Conservation (phyloP, 2,329 filamentous ascomycete species). For the Rhynchosporium agropyri region DNA sequence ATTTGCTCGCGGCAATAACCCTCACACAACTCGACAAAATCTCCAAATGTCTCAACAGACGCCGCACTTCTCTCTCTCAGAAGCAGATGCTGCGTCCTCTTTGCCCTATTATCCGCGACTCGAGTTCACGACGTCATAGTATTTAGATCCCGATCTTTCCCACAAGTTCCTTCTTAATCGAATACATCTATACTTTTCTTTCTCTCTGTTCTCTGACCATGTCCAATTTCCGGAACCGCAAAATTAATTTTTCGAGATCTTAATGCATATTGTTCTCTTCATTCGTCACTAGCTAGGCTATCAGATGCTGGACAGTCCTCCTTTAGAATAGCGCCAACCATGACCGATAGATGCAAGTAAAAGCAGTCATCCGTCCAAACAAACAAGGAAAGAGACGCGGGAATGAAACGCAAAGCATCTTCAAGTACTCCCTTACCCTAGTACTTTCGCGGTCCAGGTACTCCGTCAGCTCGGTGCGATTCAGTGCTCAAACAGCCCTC, state of each 20-base stretch:
- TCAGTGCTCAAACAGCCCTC: conserved; percentile 29
- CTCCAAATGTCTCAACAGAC: too few species aligned
- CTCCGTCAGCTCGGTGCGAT: background rate
- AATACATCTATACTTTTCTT: too few species aligned
- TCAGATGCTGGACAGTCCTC: conserved; percentile 24
- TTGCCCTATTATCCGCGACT: too few species aligned
- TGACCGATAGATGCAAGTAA: conserved; percentile 14
- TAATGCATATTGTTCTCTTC: conserved; percentile 12
- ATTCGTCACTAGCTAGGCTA: conserved; percentile 16
- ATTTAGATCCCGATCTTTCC: too few species aligned
- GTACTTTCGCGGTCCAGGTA: conserved; percentile 20
- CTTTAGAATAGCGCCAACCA: conserved; percentile 19
- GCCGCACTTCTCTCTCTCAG: too few species aligned
- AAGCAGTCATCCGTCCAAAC: background rate
- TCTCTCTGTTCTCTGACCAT: too few species aligned
- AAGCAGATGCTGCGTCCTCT: too few species aligned
- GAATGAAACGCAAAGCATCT: conserved; percentile 8
- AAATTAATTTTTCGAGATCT: background rate
- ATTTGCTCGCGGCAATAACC: too few species aligned
- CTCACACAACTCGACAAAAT: too few species aligned
- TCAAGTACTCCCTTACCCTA: background rate
- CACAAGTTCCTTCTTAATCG: too few species aligned
- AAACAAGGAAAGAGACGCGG: background rate
- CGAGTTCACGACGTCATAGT: too few species aligned
- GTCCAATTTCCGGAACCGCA: too few species aligned